Conservation (phyloP, 306 rosid genomes). For the Vicia sativa region DNA sequence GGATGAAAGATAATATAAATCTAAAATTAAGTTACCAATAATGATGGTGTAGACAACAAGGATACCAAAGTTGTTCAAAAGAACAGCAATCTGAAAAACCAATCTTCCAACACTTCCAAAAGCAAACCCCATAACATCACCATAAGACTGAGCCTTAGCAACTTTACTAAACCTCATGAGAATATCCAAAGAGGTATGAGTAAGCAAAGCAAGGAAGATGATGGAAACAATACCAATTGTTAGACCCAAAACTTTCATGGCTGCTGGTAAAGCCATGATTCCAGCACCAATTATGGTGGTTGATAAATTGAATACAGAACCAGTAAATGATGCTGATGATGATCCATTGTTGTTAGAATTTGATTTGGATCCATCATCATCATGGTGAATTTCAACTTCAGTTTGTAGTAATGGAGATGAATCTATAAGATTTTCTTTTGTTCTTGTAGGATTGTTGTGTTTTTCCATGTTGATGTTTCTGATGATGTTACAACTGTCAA, state of each 20-base stretch:
- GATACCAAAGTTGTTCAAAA: conserved; percentile 65
- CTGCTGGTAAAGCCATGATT: conserved; percentile 75
- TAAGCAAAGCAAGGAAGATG: conserved; percentile 55
- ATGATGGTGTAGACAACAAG: conserved; percentile 71
- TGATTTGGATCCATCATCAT: conserved; percentile 1
- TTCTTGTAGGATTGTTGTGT: background rate
- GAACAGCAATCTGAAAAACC: conserved; percentile 54
- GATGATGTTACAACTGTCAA: background rate
- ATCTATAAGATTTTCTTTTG: background rate
- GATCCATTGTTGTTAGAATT: conserved; percentile 1
- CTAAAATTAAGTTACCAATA: conserved; percentile 44
- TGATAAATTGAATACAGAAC: conserved; percentile 65
- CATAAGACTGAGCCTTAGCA: conserved; percentile 45
- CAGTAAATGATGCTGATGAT: conserved; percentile 49
- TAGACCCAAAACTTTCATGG: conserved; percentile 69
- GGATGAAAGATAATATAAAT: background rate
- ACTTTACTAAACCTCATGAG: conserved; percentile 60
- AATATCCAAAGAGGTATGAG: conserved; percentile 57
- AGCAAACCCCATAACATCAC: conserved; percentile 55
- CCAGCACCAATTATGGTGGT: conserved; percentile 77
- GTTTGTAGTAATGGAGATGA: conserved; percentile 38
- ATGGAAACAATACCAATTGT: conserved; percentile 50
- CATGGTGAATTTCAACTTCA: background rate
- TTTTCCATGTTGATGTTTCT: background rate
- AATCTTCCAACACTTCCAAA: conserved; percentile 55